Evolutionary conservation across 2,329 filamentous ascomycete genomes (phyloP).

Genomic region (Ascosphaera acerosa): DNA sequence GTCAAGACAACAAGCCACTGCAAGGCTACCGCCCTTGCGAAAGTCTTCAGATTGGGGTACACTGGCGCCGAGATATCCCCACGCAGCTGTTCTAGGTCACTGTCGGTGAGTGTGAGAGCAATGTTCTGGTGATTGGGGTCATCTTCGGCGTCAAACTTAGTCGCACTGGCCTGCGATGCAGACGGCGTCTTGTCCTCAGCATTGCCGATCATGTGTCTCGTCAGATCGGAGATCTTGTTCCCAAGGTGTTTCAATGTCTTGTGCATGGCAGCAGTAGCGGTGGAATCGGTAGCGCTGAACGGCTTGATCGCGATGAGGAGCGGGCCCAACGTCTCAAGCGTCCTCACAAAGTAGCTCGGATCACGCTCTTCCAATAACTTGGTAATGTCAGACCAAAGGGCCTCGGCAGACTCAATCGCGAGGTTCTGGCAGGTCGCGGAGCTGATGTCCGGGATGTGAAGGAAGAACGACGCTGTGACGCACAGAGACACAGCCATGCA

Average conservation of each 20-base stretch:
- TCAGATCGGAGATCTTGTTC: background rate
- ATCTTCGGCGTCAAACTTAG: background rate
- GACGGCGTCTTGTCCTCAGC: background rate
- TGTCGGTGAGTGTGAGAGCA: background rate
- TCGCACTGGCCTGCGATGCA: background rate
- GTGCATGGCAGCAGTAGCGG: conserved; percentile 1
- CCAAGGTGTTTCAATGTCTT: background rate
- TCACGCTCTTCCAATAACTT: conserved; percentile 11
- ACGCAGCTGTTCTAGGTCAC: background rate
- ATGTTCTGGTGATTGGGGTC: background rate
- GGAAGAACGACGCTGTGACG: conserved; percentile 16
- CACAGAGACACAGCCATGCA: conserved; percentile 25
- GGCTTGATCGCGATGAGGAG: conserved; percentile 10
- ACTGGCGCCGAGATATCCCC: conserved; percentile 21
- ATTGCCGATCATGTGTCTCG: background rate
- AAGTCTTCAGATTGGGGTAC: conserved; percentile 29
- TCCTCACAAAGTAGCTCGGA: conserved; percentile 9
- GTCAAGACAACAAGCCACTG: background rate
- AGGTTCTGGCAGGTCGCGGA: conserved; percentile 7
- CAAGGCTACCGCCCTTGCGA: background rate
- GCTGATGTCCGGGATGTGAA: conserved; percentile 11
- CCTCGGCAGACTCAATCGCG: conserved; percentile 8
- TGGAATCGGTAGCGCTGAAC: conserved; percentile 5
- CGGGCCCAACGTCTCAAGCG: conserved; percentile 13
- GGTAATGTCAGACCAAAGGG: conserved; percentile 15